phyloP scores from a whole-genome alignment of 768 basidiomycete genomes.

The Hypholoma fasciculare region DNA sequence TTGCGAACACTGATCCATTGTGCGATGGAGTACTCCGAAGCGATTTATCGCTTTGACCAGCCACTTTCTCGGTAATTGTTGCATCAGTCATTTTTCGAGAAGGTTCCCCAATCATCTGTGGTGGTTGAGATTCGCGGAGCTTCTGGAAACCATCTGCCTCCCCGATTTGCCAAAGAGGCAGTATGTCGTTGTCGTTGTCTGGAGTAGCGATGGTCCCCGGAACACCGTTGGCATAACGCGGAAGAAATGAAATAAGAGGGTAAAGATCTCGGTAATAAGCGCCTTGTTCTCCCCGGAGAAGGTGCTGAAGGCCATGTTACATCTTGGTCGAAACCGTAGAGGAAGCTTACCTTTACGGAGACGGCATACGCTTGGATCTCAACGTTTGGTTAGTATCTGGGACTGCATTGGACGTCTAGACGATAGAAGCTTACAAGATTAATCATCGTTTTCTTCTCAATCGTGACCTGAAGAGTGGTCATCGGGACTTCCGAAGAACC shows the following conservation, averaged over 20 bases:
- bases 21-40: background rate
- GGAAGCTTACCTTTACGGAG: conserved; percentile 53
- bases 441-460: conserved; percentile 78
- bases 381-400: background rate
- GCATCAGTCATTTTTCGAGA: background rate
- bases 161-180: background rate
- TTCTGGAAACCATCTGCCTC: conserved; percentile 35
- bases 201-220: conserved; percentile 6
- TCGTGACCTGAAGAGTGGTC: conserved; percentile 45
- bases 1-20: background rate
- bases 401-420: background rate
- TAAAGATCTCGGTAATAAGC: conserved; percentile 77
- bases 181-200: too few species aligned
- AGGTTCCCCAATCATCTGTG: too few species aligned
- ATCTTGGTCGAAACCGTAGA: background rate
- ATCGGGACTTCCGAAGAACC: conserved; percentile 21
- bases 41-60: background rate
- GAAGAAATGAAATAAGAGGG: conserved; percentile 66
- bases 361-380: conserved; percentile 71
- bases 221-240: conserved; percentile 46
- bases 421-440: conserved; percentile 49
- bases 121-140: conserved; percentile 29
- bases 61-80: background rate
- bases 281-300: conserved; percentile 67
- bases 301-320: conserved; percentile 39